Percentiles rank a stretch among this genome's conserved stretches.
Conservation (phyloP, 192 early-diverging fungal genomes). For the Thamnidium elegans region DNA sequence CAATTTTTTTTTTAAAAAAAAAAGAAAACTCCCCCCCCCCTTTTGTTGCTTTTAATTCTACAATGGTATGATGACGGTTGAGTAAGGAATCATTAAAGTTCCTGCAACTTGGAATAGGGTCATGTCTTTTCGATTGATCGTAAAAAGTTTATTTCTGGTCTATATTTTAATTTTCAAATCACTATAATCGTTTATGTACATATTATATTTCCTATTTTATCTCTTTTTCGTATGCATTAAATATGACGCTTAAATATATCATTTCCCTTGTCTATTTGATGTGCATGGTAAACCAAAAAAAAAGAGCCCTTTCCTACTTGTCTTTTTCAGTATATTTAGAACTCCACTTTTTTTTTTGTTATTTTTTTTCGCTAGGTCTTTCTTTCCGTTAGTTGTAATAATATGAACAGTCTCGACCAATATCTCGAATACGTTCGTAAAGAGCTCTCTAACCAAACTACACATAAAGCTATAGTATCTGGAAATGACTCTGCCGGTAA, state of each 20-base stretch:
- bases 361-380: background rate
- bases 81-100: too few relatives aligned
- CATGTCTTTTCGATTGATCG: too few relatives aligned
- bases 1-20: too few relatives aligned
- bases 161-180: too few relatives aligned
- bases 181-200: too few relatives aligned
- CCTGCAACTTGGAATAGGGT: too few relatives aligned
- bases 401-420: background rate
- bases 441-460: background rate
- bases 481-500: slow-evolving; percentile 78
- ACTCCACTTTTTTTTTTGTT: background rate
- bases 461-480: slow-evolving; percentile 45
- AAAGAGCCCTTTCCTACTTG: background rate
- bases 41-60: too few relatives aligned
- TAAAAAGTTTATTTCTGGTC: too few relatives aligned
- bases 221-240: background rate
- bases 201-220: too few relatives aligned
- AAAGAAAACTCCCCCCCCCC: too few relatives aligned
- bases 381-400: background rate
- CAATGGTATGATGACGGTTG: too few relatives aligned
- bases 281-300: background rate
- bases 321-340: background rate
- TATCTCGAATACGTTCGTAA: slow-evolving; percentile 11
- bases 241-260: background rate
- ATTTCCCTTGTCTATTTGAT: background rate